Evolutionary conservation across 768 basidiomycete genomes (phyloP), one percentile per base, ranked within the genome.

Genomic region (Boletus pseudo-olivaceus): DNA sequence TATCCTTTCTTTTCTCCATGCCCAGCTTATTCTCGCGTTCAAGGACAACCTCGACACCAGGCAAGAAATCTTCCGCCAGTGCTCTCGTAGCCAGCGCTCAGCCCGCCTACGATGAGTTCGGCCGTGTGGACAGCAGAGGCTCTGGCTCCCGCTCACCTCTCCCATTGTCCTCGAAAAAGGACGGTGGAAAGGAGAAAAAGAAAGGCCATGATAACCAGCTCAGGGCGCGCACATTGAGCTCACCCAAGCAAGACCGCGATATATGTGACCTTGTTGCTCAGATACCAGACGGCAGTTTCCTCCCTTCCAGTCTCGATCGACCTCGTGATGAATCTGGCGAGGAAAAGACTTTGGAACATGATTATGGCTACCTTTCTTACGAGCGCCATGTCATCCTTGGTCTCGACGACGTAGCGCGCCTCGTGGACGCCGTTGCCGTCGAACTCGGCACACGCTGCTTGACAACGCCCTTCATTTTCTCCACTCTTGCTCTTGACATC

Each of bases 401-500:
- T n/a, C 78, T 90, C 15, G 82, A 87, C 49, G 81, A 90, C 63
- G 81, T 88, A 38, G 79, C 81, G 7, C 78, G 82, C 40, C 82
- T 93, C 44, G 85, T 91, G n/a, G 78, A 81, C 40, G 82, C 83
- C 54, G 73, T 91, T 52, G 79, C 82, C 44, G 77, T 82, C 49
- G 88, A 90, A 72, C 82, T 93, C 51, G 79, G 78, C 58, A 77
- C 81, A 51, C 78, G 89, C 62, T 89, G 85, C 62, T 79, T 97
- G 56, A 86, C 87, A 20, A 93, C 91, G 4, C 94, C 95, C 20
- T 87, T 97, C 73, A 85, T 98, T 57, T 96, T 98, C 75, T 91
- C 90, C 35, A 84, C 82, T 29, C 82, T 88, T 60, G 93, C 93
- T 15, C 83, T 98, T 56, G 94, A 97, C 63, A 78, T 95, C 39